A percentile compares a stretch with the other conserved stretches of the same genome.
Evolutionary conservation across 257 asterid species (phyloP).

Genomic region (Solanum chilense): DNA sequence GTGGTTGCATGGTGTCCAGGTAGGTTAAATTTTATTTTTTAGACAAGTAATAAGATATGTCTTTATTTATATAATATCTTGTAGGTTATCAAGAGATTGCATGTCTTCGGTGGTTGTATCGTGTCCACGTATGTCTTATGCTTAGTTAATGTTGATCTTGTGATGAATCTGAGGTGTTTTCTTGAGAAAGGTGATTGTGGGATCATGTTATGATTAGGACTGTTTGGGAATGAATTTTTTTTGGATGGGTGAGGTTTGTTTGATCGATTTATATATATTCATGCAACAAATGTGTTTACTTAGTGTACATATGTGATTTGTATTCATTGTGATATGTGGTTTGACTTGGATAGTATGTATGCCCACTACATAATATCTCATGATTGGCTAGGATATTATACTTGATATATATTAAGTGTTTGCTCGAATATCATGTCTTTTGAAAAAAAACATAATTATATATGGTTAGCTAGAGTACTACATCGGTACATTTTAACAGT

Average conservation of each 20-base stretch:
- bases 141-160: background rate
- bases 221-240: background rate
- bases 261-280: too few species aligned
- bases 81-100: background rate
- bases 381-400: too few species aligned
- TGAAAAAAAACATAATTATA: too few species aligned
- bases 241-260: background rate
- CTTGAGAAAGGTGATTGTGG: background rate
- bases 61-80: background rate
- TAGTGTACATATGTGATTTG: background rate
- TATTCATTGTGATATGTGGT: too few species aligned
- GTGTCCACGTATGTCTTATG: too few species aligned
- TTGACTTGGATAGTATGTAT: too few species aligned
- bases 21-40: too few species aligned
- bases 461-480: background rate
- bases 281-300: background rate
- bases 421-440: background rate
- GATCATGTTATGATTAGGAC: background rate
- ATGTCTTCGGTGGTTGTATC: background rate
- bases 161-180: background rate
- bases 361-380: background rate
- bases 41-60: too few species aligned
- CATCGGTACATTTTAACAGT: background rate
- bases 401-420: background rate
- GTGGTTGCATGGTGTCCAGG: background rate